Evolutionary conservation across 73 alveolate genomes (phyloP).

Genomic region (Uronychia setigera): DNA sequence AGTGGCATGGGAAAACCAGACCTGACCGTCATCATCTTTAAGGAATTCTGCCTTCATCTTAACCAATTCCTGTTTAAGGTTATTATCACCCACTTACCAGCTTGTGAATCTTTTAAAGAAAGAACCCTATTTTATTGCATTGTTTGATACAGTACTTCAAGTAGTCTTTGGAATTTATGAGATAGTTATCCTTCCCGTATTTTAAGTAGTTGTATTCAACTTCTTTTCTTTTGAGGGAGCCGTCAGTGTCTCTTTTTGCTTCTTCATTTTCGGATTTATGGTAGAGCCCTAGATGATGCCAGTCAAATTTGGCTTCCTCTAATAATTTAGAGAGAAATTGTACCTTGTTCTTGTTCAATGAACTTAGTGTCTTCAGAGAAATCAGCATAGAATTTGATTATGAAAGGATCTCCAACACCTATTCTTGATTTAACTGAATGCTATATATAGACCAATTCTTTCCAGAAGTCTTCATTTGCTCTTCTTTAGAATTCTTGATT

Average conservation of each 20-base stretch:
- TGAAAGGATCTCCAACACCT: background rate
- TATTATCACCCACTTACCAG: background rate
- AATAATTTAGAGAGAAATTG: background rate
- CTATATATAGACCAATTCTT: background rate
- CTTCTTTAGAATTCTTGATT: background rate
- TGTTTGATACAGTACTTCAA: background rate
- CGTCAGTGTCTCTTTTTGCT: background rate
- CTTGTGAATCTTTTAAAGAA: background rate
- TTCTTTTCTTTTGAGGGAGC: too few species aligned
- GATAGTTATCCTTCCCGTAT: background rate
- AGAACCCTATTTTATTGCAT: background rate
- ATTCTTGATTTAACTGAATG: background rate
- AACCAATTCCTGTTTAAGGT: slow-evolving; percentile 49
- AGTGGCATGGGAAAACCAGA: slow-evolving; percentile 35
- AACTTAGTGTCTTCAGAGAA: background rate
- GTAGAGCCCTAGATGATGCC: background rate
- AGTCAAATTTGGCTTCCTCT: background rate
- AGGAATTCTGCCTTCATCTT: slow-evolving; percentile 63
- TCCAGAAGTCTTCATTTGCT: background rate
- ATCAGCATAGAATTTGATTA: background rate
- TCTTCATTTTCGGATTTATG: background rate
- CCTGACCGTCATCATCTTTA: slow-evolving; percentile 62
- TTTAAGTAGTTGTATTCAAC: background rate
- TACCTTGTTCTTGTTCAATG: background rate
- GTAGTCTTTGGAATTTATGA: too few species aligned